phyloP scores from a whole-genome alignment of 208 protist species.

The Eutreptiella sp. region DNA sequence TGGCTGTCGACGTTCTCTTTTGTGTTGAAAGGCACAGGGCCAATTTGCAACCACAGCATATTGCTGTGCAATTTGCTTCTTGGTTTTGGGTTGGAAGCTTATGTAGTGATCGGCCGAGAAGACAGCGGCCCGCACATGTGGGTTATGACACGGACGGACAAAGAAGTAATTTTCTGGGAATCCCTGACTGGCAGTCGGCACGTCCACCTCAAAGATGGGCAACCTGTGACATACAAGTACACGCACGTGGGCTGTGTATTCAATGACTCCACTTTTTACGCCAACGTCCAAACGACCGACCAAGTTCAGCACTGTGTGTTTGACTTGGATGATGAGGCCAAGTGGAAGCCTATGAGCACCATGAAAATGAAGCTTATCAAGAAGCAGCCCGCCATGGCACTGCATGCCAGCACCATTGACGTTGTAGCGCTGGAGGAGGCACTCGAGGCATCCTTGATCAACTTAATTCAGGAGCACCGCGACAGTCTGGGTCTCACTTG shows the following conservation, averaged over 20 bases:
- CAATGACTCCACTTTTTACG: conserved; percentile 72
- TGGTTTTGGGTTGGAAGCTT: conserved; percentile 78
- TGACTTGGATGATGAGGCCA: conserved; percentile 72
- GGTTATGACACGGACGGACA: conserved; percentile 55
- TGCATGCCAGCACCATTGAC: conserved; percentile 48
- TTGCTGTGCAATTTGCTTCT: conserved; percentile 79
- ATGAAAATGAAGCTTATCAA: conserved; percentile 75
- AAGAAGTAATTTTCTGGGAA: conserved; percentile 65
- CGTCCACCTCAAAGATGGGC: too few species aligned
- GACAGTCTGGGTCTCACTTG: conserved; percentile 63
- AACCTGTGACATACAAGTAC: conserved; percentile 46
- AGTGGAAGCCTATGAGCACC: conserved; percentile 78
- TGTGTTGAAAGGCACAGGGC: conserved; percentile 67
- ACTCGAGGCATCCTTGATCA: conserved; percentile 44
- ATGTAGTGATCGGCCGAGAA: conserved; percentile 57
- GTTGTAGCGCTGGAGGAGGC: conserved; percentile 43
- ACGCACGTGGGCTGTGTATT: conserved; percentile 69
- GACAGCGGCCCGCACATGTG: conserved; percentile 54
- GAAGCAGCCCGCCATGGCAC: conserved; percentile 54
- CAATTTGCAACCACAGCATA: conserved; percentile 66
- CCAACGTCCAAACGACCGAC: conserved; percentile 68
- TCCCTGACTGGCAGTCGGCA: conserved; percentile 55
- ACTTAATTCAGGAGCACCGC: too few species aligned
- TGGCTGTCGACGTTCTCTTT: conserved; percentile 75
- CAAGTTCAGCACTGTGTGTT: conserved; percentile 51